Base-by-base conservation (phyloP, 2,329 filamentous ascomycete species). In the Hymenoscyphus occultus region DNA sequence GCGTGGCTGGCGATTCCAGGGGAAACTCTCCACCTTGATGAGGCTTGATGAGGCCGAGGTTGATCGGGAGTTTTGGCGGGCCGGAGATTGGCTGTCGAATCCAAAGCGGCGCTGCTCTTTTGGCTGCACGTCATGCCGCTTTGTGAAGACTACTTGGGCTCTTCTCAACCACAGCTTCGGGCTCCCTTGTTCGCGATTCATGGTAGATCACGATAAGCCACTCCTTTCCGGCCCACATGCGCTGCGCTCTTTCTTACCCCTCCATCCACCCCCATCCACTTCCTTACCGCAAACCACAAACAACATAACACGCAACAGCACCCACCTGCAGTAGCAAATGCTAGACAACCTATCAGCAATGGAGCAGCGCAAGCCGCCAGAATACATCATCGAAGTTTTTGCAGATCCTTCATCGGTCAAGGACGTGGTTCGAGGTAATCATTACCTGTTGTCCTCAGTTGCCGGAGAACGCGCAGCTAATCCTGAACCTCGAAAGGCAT, bases 351-450 rank as follows among this genome's bases (percentile, higher is more conserved):
- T 58, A 48, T 35, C 60, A 42, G 60, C 68, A 64, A 90, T 90
- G 87, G 87, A 90, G 72, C 82, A 82, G 77, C 83, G 84, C 76
- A 79, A 78, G 76, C 87, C 91, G 65, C 92, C 92, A 73, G 93
- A 97, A 79, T 97, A 96, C 80, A 92, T 91, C 71, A 86, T 99
- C 76, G 93, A 97, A 77, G 89, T 96, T 75, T 96, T 97, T 77
- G 91, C 93, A 65, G 95, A 98, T 79, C 91, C 92, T 61, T 86
- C 87, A 56, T 95, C 90, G 63, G 92, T 97, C 70, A 92, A 91
- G 77, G 94, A 98, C 76, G 90, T 98, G 63, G 89, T 98, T 68
- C 93, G 94, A 87, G 94, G 93, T 93, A 77, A 71, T 80, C 66
- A 28, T 59, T 48, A 45, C 48, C 54, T 61, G 58, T 57, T 35